Evolutionary conservation across 768 basidiomycete genomes (phyloP), one percentile per base, ranked within the genome.

Genomic region (Mycena sanguinolenta): DNA sequence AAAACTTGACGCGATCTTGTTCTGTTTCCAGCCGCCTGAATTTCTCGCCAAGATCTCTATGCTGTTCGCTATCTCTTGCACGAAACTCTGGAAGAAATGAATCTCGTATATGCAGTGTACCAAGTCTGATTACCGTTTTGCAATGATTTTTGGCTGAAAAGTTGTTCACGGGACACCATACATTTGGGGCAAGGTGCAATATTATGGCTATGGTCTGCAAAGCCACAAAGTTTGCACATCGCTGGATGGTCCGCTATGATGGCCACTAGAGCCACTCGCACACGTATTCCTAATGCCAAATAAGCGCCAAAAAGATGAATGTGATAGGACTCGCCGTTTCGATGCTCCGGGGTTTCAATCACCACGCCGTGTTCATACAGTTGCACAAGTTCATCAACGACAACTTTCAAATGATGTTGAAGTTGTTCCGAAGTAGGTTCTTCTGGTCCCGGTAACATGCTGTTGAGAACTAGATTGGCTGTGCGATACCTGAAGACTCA

Each of bases 161-260:
- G 23, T 16, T 77, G 61, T 0, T 21, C 67, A 2, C 73, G 71
- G 2, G 64, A 28, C 3, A 79, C 74, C 16, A 58, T 61, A 60
- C 79, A 80, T 58, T 77, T 75, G 1, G 75, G 50, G 57, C 79
- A 80, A 17, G 77, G 79, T 30, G 72, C 67, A 8, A 57, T 49
- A 3, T 66, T 74, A 63, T 79, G 78, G 10, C 59, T 25, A 38
- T 80, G 75, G 53, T 79, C 77, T 10, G 76, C 75, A 38, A 76
- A 77, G 3, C 79, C 75, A 25, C 63, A 67, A 16, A 79, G 58
- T 59, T 79, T 78, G 39, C 72, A 75, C 75, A 78, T 75, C 1
- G 78, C 79, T 0, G 77, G 78, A 58, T 80, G 78, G 58, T 80
- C 79, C n/a, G 77, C 78, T 10, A 81, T 72, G 13, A 80, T 73